These are phyloP conservation scores for Phoma sp. DNA, from an alignment of 2,329 filamentous ascomycete species.

Conservation along the genomic window DNA sequence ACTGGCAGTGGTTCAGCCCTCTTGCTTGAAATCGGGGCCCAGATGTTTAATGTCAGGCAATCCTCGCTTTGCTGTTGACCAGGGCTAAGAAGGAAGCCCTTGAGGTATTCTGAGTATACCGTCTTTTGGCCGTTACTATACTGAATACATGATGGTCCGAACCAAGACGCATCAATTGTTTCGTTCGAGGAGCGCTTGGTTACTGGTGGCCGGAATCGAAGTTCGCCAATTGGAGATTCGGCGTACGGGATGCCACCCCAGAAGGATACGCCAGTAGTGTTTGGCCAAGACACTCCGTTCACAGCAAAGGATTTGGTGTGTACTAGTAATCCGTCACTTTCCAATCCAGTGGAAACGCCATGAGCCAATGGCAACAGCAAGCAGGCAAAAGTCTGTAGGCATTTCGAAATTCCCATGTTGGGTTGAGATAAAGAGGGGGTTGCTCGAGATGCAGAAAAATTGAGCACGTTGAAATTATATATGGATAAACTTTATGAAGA, in stretches of 20 bases:
- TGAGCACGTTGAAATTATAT: no score
- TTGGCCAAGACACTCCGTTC: slow-evolving; percentile 23
- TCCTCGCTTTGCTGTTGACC: slow-evolving; percentile 31
- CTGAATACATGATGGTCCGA: slow-evolving; percentile 32
- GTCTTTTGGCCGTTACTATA: slow-evolving; percentile 25
- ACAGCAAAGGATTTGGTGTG: slow-evolving; percentile 27
- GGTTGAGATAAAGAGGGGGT: no score
- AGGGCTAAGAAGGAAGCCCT: slow-evolving; percentile 29
- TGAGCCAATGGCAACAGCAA: no score
- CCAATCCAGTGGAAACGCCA: background rate
- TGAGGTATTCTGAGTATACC: slow-evolving; percentile 29
- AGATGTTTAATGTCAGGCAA: slow-evolving; percentile 36
- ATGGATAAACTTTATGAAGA: no score
- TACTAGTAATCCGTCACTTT: slow-evolving; percentile 19
- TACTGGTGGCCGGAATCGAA: slow-evolving; percentile 26
- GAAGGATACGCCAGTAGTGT: slow-evolving; percentile 29
- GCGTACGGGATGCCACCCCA: slow-evolving; percentile 29
- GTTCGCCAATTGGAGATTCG: slow-evolving; percentile 23
- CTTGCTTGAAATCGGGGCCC: slow-evolving; percentile 29
- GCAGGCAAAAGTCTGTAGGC: no score
- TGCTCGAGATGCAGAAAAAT: no score
- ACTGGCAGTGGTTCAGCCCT: slow-evolving; percentile 47
- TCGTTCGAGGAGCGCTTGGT: slow-evolving; percentile 19
- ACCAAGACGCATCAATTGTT: slow-evolving; percentile 25
- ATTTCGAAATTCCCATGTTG: no score